Base-by-base conservation (phyloP, 139 green algal genomes). In the Picocystis salinarum region DNA sequence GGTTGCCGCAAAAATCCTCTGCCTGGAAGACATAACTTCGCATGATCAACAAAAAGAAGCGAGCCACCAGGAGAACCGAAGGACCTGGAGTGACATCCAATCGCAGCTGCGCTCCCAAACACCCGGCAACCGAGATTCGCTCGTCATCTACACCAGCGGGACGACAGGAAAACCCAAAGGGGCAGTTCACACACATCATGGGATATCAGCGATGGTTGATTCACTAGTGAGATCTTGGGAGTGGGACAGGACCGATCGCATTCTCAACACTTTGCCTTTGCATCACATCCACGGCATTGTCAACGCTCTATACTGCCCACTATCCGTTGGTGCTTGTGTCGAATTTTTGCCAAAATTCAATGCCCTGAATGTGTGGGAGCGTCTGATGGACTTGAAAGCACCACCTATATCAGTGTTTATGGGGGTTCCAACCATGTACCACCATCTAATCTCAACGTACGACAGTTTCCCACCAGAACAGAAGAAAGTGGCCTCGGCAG, bases 71-170 rank as follows among this genome's bases (percentile, higher is more conserved):
- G n/a, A n/a, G n/a, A n/a, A n/a, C n/a, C n/a, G n/a, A n/a, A n/a
- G n/a, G n/a, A n/a, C n/a, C n/a, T n/a, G n/a, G n/a, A n/a, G n/a
- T n/a, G n/a, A n/a, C n/a, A n/a, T n/a, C n/a, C n/a, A n/a, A n/a
- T n/a, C n/a, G n/a, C n/a, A n/a, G n/a, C n/a, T n/a, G n/a, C n/a
- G n/a, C n/a, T n/a, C n/a, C n/a, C n/a, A 56, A 18, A 41, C 26
- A 25, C 23, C 15, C 0, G 18, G 18, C 1, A 36, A 64, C 3
- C 37, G 54, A 1, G 77, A 71, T 3, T 75, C 83, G 3, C 58
- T 98, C 15, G 78, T 98, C 40, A 76, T 98, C 3, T 98, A 96
- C 71, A 98, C 87, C 6, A 91, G 75, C 52, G 87, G 87, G 24
- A 98, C 86, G 15, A 98, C 86, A 0, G 86, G 87, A 0, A 58